phyloP scores from a whole-genome alignment of 2,329 filamentous ascomycete species.

The Lachnellula occidentalis region DNA sequence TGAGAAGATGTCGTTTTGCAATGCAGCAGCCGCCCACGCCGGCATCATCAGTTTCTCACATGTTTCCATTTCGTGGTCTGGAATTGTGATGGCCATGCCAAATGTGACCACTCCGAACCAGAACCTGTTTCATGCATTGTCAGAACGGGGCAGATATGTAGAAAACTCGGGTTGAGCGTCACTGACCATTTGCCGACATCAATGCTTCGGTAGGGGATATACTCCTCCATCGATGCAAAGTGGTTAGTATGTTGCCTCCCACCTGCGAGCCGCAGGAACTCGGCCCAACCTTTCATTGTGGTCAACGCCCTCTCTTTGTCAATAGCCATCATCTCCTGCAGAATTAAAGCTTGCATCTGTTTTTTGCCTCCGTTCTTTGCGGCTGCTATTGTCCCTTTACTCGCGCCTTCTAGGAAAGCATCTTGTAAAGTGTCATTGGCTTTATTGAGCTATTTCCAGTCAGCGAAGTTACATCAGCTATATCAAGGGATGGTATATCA shows the following conservation, averaged over 20 bases:
- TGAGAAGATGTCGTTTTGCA: neutral
- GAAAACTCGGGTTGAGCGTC: neutral
- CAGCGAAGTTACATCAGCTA: too few relatives aligned
- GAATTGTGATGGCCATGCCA: slow-evolving; percentile 2
- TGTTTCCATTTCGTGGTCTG: neutral
- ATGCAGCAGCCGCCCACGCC: neutral
- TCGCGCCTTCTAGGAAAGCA: neutral
- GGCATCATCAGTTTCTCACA: neutral
- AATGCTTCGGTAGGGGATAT: neutral
- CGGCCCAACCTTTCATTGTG: neutral
- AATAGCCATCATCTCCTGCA: neutral
- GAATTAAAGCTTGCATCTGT: neutral
- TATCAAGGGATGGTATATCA: neutral
- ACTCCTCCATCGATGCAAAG: slow-evolving; percentile 1
- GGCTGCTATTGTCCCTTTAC: neutral
- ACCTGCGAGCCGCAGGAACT: neutral
- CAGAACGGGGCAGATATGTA: neutral
- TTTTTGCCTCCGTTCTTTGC: neutral
- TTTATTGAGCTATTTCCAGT: neutral
- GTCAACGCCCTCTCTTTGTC: neutral
- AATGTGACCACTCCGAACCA: slow-evolving; percentile 3
- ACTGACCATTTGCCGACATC: slow-evolving; percentile 1
- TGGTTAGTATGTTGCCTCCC: neutral
- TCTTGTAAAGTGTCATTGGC: neutral
- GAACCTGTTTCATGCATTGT: neutral